Conservation (phyloP, 2,329 filamentous ascomycete genomes). For the Tolypocladium paradoxum region DNA sequence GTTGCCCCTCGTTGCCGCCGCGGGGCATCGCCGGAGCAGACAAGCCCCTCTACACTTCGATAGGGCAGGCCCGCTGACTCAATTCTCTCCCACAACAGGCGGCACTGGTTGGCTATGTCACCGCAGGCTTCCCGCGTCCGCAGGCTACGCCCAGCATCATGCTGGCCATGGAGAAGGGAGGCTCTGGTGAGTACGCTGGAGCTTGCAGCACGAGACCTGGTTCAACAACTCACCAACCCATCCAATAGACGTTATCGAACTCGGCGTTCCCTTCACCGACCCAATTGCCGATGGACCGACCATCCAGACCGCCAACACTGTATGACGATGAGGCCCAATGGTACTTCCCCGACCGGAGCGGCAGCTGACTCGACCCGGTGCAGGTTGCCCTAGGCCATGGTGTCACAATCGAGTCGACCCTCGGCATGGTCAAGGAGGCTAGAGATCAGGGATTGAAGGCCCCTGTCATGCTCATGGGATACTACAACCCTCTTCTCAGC, state of each 20-base stretch:
- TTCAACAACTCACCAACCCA: neutral
- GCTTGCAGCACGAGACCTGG: neutral
- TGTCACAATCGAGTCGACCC: slow-evolving; percentile 67
- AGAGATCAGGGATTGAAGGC: slow-evolving; percentile 65
- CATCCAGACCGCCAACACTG: slow-evolving; percentile 90
- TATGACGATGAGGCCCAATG: slow-evolving; percentile 24
- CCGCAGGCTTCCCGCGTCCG: slow-evolving; percentile 80
- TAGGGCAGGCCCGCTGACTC: neutral
- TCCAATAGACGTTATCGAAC: slow-evolving; percentile 69
- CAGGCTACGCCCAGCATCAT: slow-evolving; percentile 75
- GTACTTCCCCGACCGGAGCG: slow-evolving; percentile 1
- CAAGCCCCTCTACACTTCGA: neutral
- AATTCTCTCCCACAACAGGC: slow-evolving; percentile 35
- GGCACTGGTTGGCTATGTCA: slow-evolving; percentile 92
- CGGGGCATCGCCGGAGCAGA: neutral
- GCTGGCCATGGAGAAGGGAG: slow-evolving; percentile 83
- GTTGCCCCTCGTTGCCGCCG: slow-evolving; percentile 14
- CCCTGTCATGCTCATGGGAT: slow-evolving; percentile 92
- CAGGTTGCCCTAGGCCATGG: slow-evolving; percentile 72
- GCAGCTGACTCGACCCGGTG: slow-evolving; percentile 1
- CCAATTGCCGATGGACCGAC: slow-evolving; percentile 96
- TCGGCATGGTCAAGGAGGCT: slow-evolving; percentile 76
- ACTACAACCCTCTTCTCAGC: slow-evolving; percentile 91
- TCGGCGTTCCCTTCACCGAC: slow-evolving; percentile 94
- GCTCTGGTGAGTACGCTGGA: slow-evolving; percentile 53